Evolutionary conservation across 768 basidiomycete genomes (phyloP), one percentile per base, ranked within the genome.

Genomic region (Lentinus brumalis): DNA sequence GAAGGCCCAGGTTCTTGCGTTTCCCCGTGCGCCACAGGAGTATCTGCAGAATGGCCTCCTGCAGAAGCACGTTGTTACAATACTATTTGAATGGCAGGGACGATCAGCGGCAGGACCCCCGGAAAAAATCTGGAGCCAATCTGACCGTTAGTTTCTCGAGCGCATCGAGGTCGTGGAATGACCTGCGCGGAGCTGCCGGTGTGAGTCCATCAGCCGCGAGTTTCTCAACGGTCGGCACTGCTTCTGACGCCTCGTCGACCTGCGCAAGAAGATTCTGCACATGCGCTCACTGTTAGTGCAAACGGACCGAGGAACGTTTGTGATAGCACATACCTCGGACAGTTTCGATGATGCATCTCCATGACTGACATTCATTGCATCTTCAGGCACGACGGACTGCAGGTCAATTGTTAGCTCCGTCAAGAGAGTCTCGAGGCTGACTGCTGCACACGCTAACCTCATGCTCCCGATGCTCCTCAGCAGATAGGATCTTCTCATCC

Each of bases 11-110:
- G 0, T 81, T 79, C 1, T 71, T 79, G 30, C 91, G 87, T 39
- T 80, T 72, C 1, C 87, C 89, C 15, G 75, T 75, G 11, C 88
- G 83, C 88, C 89, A 92, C 14, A 91, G 74, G n/a, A 90, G 76
- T 9, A 93, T 77, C 67, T 93, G 91, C 45, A 86, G 76, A 42
- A 89, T 77, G 3, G 87, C 80, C 71, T 91, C 91, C 2, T 86
- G 88, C 5, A 91, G 78, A 11, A 93, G 81, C 32, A 93, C 80
- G 60, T 88, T 85, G 40, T 83, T 73, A 68, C 88, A 90, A 64
- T 91, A 92, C 88, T 91, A 63, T n/a, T 7, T 35, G 35, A 35
- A 18, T 8, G 53, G n/a, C n/a, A 32, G 44, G 40, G 15, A 49
- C 38, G 38, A 26, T 60, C 51, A 64, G 63, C 29, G 21, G 35